Percentiles rank a stretch among this genome's conserved stretches.
Evolutionary conservation across 768 basidiomycete genomes (phyloP).

Genomic region (Chalciporus piperatus): DNA sequence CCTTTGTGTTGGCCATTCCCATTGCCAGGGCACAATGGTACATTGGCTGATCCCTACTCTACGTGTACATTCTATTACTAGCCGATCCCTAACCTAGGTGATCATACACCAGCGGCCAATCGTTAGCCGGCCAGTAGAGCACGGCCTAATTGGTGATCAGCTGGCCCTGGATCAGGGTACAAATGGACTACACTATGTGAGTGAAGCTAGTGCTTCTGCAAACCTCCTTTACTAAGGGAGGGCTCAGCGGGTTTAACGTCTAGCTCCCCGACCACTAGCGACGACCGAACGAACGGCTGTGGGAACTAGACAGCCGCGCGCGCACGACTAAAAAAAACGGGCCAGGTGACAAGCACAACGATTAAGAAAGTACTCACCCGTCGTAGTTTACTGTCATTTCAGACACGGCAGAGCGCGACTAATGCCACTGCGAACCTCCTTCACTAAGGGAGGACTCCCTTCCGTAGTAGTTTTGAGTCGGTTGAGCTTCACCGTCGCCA

Average conservation of each 20-base stretch:
- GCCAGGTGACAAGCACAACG: constrained; percentile 2
- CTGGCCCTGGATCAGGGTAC: too few species aligned
- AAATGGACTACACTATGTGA: too few species aligned
- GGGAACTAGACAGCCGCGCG: not conserved
- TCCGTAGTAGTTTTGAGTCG: constrained; percentile 1
- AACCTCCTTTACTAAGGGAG: constrained; percentile 6
- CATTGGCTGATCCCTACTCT: too few species aligned
- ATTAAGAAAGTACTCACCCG: constrained; percentile 1
- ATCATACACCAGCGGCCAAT: too few species aligned
- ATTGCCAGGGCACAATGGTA: too few species aligned
- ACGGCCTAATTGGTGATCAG: too few species aligned
- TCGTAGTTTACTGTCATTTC: constrained; percentile 2
- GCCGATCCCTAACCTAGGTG: too few species aligned
- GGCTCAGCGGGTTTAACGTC: not conserved
- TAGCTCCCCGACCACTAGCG: not conserved
- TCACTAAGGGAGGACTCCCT: constrained; percentile 2
- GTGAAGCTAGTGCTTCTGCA: not conserved
- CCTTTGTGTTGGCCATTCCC: too few species aligned
- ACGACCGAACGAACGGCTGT: not conserved
- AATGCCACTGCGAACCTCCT: constrained; percentile 1
- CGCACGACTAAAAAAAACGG: constrained; percentile 2
- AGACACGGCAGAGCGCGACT: not conserved
- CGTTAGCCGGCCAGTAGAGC: too few species aligned
- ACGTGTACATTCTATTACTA: too few species aligned
- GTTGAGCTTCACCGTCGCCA: not conserved